Percentiles rank a stretch among this genome's conserved stretches.
Conservation (phyloP, 305 asterid species). For the Euphrasia arctica region DNA sequence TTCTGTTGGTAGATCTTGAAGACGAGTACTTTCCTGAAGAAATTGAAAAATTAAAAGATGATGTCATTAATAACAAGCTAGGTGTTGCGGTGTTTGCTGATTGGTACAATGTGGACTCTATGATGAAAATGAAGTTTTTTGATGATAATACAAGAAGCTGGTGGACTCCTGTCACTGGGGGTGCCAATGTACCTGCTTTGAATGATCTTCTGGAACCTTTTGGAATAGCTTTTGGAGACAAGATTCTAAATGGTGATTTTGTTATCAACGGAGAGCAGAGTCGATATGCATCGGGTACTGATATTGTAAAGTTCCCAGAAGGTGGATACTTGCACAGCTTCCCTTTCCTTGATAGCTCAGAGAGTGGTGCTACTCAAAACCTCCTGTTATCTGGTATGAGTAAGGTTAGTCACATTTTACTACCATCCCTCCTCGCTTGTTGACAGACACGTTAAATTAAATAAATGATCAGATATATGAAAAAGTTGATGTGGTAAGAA, state of each 20-base stretch:
- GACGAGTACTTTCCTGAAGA: conserved; percentile 92
- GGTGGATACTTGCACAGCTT: conserved; percentile 95
- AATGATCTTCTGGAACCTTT: conserved; percentile 93
- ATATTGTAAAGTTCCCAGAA: conserved; percentile 79
- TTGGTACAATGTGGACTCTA: conserved; percentile 95
- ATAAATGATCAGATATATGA: neutral
- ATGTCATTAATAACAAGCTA: conserved; percentile 65
- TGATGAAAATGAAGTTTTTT: conserved; percentile 97
- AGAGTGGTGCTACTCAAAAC: conserved; percentile 95
- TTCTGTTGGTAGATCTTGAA: conserved; percentile 94
- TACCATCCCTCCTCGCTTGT: conserved; percentile 16
- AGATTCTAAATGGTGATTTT: conserved; percentile 95
- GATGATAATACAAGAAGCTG: conserved; percentile 97
- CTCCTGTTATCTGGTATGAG: conserved; percentile 76
- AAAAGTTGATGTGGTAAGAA: conserved; percentile 1
- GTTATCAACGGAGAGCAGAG: conserved; percentile 84
- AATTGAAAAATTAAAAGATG: conserved; percentile 72
- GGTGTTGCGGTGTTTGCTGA: conserved; percentile 95
- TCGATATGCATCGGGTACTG: conserved; percentile 96
- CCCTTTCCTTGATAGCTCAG: conserved; percentile 94
- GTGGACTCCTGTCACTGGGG: conserved; percentile 99
- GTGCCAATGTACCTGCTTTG: conserved; percentile 91
- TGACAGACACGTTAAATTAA: neutral
- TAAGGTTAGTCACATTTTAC: conserved; percentile 52
- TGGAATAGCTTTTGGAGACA: conserved; percentile 96